Conservation (phyloP, 1,284 basidiomycete genomes). For the Ceratorhiza oryzae-sativae region DNA sequence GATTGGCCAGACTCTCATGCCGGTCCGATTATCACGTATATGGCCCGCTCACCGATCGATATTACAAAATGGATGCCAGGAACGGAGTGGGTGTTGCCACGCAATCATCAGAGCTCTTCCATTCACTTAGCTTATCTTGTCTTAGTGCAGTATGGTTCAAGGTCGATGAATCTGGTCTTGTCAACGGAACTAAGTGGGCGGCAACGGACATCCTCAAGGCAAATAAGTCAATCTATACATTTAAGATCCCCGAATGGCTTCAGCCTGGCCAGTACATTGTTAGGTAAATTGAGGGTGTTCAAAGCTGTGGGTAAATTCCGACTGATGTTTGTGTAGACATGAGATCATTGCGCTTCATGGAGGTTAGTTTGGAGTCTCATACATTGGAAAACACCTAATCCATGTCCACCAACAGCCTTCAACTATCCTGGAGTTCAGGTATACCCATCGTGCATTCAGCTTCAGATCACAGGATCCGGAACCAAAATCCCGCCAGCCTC, state of each 20-base stretch:
- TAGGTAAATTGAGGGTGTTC: constrained; percentile 52
- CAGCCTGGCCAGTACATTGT: constrained; percentile 60
- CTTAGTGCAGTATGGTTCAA: constrained; percentile 59
- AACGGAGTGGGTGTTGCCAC: constrained; percentile 50
- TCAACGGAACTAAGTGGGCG: constrained; percentile 56
- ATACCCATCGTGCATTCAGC: constrained; percentile 56
- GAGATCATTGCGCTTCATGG: constrained; percentile 29
- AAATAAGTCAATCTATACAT: constrained; percentile 55
- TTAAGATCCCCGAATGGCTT: constrained; percentile 57
- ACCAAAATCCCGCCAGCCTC: constrained; percentile 53
- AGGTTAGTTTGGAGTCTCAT: not conserved
- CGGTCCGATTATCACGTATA: constrained; percentile 60
- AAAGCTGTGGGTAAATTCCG: not conserved
- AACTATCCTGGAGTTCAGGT: constrained; percentile 53
- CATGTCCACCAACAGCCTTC: constrained; percentile 44
- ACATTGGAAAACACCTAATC: not conserved
- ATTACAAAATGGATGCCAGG: constrained; percentile 58
- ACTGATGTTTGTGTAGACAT: not conserved
- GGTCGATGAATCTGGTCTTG: constrained; percentile 55
- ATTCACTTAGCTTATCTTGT: not conserved
- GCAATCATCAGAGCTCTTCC: not conserved
- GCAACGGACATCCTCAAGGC: constrained; percentile 55
- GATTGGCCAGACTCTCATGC: constrained; percentile 52
- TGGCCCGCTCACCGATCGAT: constrained; percentile 54
- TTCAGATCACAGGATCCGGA: constrained; percentile 61